phyloP scores from a whole-genome alignment of 176 grass and related monocot genomes.

The Carex kokanica region DNA sequence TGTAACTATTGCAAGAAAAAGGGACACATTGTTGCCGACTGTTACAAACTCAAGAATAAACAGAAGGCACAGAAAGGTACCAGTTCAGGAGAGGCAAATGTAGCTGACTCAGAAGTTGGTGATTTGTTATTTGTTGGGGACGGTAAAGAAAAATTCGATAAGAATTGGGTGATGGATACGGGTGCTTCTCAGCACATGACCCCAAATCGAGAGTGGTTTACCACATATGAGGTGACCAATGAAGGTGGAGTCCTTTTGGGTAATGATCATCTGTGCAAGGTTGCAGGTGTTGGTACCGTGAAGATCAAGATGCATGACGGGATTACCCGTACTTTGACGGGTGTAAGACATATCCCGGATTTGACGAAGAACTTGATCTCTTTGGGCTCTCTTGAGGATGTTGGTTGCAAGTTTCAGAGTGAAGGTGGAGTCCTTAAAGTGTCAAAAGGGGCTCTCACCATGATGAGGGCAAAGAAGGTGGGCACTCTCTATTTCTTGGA shows the following conservation, averaged over 20 bases:
- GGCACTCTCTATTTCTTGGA: not conserved
- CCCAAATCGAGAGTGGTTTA: too few relatives aligned
- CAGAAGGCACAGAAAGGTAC: too few relatives aligned
- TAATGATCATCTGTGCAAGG: not conserved
- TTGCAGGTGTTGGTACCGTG: not conserved
- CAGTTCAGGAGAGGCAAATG: too few relatives aligned
- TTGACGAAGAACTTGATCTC: slow-evolving; percentile 13
- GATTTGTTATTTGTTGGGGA: too few relatives aligned
- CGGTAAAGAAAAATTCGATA: too few relatives aligned
- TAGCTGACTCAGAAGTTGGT: too few relatives aligned
- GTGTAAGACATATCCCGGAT: not conserved
- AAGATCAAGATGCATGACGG: slow-evolving; percentile 10
- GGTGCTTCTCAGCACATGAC: too few relatives aligned
- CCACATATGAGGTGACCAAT: not conserved
- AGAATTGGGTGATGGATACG: too few relatives aligned
- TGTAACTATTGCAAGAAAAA: too few relatives aligned
- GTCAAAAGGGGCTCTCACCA: not conserved
- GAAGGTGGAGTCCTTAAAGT: too few relatives aligned
- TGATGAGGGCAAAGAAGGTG: not conserved
- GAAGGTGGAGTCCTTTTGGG: not conserved
- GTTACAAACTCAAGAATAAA: too few relatives aligned
- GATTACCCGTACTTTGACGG: not conserved
- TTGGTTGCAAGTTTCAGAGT: not conserved
- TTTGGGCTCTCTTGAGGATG: slow-evolving; percentile 9
- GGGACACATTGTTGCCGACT: too few relatives aligned